Evolutionary conservation across 1,284 basidiomycete genomes (phyloP).

Genomic region (Leccinum insolens): DNA sequence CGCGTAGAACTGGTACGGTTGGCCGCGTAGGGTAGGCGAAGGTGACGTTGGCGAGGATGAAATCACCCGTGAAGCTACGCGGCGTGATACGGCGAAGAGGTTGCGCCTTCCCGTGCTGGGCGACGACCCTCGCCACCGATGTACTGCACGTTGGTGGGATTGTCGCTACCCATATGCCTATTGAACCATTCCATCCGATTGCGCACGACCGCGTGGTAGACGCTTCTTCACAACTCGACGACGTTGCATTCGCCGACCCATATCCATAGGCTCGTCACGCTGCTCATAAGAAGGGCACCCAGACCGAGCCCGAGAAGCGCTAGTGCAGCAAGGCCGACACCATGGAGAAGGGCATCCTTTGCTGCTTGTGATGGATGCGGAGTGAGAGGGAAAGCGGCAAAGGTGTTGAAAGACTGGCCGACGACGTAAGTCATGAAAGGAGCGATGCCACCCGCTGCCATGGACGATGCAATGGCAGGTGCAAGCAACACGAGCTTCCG

Average conservation of each 20-base stretch:
- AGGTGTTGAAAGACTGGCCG: slow-evolving; percentile 75
- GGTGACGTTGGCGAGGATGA: too few relatives aligned
- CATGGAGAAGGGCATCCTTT: slow-evolving; percentile 58
- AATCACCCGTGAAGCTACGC: too few relatives aligned
- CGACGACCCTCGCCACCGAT: slow-evolving; percentile 42
- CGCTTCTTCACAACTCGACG: slow-evolving; percentile 64
- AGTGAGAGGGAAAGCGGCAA: slow-evolving; percentile 60
- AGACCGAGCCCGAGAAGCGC: slow-evolving; percentile 75
- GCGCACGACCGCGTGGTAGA: slow-evolving; percentile 71
- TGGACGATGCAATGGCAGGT: slow-evolving; percentile 73
- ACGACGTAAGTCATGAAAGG: slow-evolving; percentile 86
- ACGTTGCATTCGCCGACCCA: slow-evolving; percentile 85
- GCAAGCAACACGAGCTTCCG: slow-evolving; percentile 60
- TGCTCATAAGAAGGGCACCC: slow-evolving; percentile 74
- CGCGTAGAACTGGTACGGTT: too few relatives aligned
- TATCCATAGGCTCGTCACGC: slow-evolving; percentile 73
- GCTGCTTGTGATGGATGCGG: slow-evolving; percentile 48
- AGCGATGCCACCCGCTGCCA: slow-evolving; percentile 74
- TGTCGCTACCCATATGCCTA: slow-evolving; percentile 72
- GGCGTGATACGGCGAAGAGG: too few relatives aligned
- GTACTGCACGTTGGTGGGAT: slow-evolving; percentile 42
- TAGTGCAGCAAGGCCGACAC: slow-evolving; percentile 64
- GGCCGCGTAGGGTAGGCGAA: too few relatives aligned
- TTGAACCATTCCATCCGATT: slow-evolving; percentile 91
- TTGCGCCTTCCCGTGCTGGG: too few relatives aligned